These are phyloP conservation scores for Rhizopogon vulgaris DNA, from an alignment of 768 basidiomycete species.

Conservation along the genomic window DNA sequence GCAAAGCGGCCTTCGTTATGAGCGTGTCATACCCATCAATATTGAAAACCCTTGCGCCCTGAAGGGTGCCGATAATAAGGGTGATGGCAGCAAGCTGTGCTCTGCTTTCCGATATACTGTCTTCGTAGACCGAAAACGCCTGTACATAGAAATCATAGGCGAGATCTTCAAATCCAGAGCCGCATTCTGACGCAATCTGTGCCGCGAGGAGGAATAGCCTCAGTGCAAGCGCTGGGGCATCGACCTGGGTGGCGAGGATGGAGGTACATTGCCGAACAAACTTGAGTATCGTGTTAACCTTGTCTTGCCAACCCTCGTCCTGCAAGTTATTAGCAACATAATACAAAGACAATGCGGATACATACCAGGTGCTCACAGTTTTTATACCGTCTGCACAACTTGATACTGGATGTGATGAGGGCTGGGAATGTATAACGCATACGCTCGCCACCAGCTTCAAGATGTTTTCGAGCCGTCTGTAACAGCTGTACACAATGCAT, in stretches of 20 bases:
- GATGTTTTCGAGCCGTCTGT: conserved; percentile 86
- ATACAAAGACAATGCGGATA: background rate
- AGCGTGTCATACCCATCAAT: conserved; percentile 95
- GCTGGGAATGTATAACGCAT: conserved; percentile 98
- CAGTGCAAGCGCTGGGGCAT: conserved; percentile 87
- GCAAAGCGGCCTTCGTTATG: conserved; percentile 97
- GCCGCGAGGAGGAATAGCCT: conserved; percentile 94
- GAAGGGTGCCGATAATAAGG: conserved; percentile 86
- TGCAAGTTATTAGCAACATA: conserved; percentile 19
- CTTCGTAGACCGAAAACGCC: conserved; percentile 97
- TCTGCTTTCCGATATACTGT: conserved; percentile 91
- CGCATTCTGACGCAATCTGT: conserved; percentile 91
- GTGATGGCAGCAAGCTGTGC: conserved; percentile 98
- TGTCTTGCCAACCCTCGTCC: conserved; percentile 84
- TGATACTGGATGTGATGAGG: conserved; percentile 88
- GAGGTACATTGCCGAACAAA: conserved; percentile 92
- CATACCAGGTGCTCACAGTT: conserved; percentile 65
- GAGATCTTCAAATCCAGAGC: conserved; percentile 90
- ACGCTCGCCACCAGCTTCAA: conserved; percentile 87
- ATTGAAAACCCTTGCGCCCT: conserved; percentile 85
- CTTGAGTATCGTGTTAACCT: conserved; percentile 85
- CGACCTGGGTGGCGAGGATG: conserved; percentile 88
- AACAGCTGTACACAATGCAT: conserved; percentile 49
- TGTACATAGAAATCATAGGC: conserved; percentile 98
- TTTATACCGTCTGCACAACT: conserved; percentile 89